Conservation (phyloP, 352 stramenopile species). For the Pythium sp. region DNA sequence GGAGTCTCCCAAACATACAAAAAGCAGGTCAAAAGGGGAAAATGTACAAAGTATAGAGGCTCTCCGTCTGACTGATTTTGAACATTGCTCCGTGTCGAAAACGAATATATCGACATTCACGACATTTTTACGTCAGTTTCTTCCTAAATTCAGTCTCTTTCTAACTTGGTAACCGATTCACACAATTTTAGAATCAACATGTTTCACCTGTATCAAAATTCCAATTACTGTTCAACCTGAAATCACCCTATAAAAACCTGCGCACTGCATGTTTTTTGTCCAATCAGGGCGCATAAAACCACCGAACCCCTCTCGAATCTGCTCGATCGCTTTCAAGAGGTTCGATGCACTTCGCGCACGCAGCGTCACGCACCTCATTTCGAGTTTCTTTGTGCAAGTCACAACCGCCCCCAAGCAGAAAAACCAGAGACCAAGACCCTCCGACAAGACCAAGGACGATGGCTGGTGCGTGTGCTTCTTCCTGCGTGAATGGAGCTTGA, state of each 20-base stretch:
- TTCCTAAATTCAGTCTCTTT: no score
- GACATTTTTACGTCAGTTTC: no score
- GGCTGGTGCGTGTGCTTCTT: conserved; percentile 8
- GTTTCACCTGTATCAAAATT: not conserved
- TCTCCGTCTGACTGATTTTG: no score
- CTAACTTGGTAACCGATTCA: not conserved
- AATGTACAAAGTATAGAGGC: no score
- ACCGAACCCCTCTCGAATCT: not conserved
- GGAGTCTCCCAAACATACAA: no score
- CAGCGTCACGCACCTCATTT: conserved; percentile 15
- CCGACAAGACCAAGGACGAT: not conserved
- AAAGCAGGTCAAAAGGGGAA: no score
- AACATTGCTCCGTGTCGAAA: no score
- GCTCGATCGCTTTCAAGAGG: not conserved
- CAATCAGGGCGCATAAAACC: conserved; percentile 2
- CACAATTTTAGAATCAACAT: not conserved
- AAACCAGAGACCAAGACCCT: not conserved
- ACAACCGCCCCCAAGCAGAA: conserved; percentile 13
- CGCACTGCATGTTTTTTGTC: not conserved
- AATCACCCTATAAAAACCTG: not conserved
- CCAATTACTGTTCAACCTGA: not conserved
- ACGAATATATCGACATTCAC: no score
- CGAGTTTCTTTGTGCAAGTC: conserved; percentile 11
- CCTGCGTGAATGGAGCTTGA: not conserved
- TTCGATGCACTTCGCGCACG: not conserved